These are phyloP conservation scores for Saccharomyces mikatae DNA, from an alignment of 805 yeast genomes.

Conservation along the genomic window DNA sequence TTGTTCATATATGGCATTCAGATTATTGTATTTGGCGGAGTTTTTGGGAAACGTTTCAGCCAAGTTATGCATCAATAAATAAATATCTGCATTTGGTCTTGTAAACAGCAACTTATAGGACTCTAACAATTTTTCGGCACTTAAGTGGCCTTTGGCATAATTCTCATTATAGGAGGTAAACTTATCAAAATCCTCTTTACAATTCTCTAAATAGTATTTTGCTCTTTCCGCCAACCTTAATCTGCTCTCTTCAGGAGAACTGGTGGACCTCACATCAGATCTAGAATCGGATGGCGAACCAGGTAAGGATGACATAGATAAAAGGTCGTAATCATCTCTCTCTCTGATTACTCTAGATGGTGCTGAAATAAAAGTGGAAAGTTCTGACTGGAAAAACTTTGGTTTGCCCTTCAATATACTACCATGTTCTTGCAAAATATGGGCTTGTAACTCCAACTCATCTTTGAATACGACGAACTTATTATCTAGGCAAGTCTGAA, in stretches of 20 bases:
- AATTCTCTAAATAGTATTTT: constrained; percentile 61
- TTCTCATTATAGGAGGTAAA: constrained; percentile 44
- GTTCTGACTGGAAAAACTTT: constrained; percentile 46
- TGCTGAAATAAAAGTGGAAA: constrained; percentile 47
- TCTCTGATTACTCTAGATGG: constrained; percentile 24
- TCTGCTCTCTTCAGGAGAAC: constrained; percentile 40
- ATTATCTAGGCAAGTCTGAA: constrained; percentile 72
- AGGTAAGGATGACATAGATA: background rate
- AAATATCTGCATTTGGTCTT: constrained; percentile 40
- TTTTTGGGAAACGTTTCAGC: constrained; percentile 45
- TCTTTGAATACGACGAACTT: constrained; percentile 88
- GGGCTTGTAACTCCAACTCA: constrained; percentile 79
- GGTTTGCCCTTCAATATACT: constrained; percentile 25
- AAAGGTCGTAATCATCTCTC: constrained; percentile 4
- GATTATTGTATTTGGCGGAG: constrained; percentile 38
- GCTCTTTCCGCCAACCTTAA: constrained; percentile 78
- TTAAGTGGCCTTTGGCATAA: constrained; percentile 39
- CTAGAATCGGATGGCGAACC: background rate
- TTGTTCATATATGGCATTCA: constrained; percentile 27
- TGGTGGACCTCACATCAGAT: constrained; percentile 16
- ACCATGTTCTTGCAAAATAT: constrained; percentile 72
- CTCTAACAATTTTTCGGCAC: constrained; percentile 40
- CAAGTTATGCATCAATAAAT: constrained; percentile 51
- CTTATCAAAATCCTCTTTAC: constrained; percentile 36
- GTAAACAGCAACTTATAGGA: constrained; percentile 45